Percentiles rank a stretch among this genome's conserved stretches.
These are phyloP conservation scores for Ceratocystiopsis sp. DNA, from an alignment of 2,329 filamentous ascomycete genomes.

Conservation along the genomic window DNA sequence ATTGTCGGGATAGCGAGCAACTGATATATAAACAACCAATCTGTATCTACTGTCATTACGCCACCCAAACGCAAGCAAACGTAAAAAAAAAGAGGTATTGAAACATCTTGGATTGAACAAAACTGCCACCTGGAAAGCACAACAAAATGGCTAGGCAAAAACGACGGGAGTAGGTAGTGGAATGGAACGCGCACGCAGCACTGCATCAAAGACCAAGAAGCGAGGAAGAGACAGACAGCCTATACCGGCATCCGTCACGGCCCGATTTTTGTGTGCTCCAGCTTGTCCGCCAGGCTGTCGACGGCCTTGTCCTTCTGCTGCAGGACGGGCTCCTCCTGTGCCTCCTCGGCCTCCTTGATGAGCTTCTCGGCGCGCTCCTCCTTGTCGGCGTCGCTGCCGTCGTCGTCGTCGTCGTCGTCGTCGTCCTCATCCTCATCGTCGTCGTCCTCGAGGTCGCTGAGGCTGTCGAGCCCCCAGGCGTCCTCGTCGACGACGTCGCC, in stretches of 20 bases:
- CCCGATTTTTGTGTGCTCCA: constrained; percentile 24
- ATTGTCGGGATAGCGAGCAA: no score
- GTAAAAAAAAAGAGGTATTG: no score
- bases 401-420: constrained; percentile 50
- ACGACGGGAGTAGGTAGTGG: no score
- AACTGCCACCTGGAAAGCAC: no score
- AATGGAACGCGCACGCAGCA: no score
- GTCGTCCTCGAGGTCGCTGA: constrained; percentile 72
- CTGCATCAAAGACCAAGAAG: background rate
- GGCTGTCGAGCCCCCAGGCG: constrained; percentile 68
- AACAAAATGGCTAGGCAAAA: background rate
- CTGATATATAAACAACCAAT: no score
- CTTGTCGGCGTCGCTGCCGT: constrained; percentile 33
- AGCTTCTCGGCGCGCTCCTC: constrained; percentile 53
- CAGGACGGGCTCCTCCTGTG: constrained; percentile 56
- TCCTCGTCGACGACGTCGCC: constrained; percentile 56
- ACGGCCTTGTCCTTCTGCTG: constrained; percentile 60
- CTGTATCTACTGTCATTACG: no score
- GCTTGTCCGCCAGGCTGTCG: constrained; percentile 57
- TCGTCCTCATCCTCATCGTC: constrained; percentile 53
- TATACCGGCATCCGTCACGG: no score
- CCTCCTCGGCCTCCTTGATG: constrained; percentile 51
- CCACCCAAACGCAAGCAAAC: no score
- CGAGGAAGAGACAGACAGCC: background rate
- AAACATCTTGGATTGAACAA: no score